Base-by-base conservation (phyloP, 192 early-diverging fungal genomes). In the Backusella luteola region DNA sequence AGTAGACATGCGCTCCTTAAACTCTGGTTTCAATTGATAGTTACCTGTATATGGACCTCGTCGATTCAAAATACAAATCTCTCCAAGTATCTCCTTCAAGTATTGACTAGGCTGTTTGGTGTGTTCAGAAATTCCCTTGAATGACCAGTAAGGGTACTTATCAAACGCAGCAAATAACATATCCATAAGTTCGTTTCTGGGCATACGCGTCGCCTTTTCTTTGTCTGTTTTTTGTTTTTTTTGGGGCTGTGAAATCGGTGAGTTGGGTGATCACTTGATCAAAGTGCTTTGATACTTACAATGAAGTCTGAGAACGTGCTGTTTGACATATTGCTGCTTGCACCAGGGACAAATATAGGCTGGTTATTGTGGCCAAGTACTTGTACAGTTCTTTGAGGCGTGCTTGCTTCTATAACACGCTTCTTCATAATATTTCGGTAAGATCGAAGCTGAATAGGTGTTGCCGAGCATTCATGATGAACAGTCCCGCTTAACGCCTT, bases 21-120 rank as follows among this genome's bases (percentile, higher is more conserved):
- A 94, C 82, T 98, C 96, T 6, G 94, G 87, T 82, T 96, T 97
- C 71, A 98, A 82, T 71, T 92, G 89, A 81, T 95, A 98, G 26
- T 81, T 90, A 41, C 90, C 88, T n/a, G 87, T 85, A 77, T 96
- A 95, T 1, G 91, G 89, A 1, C 96, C 96, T 34, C 90, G 86
- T 85, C 94, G 95, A 84, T 95, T 91, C 49, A 96, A 84, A 29
- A 91, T 85, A 34, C 91, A 92, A 52, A 98, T 89, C 52, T 97
- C 93, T 6, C 76, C 78, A 36, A 98, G 73, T 1, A 96, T 90
- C 67, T 98, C 96, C 73, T 93, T 95, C 19, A 98, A 82, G 75
- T 90, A 98, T 67, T 84, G 86, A 42, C 81, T 80, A 0, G 97
- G 97, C 85, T 98, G 97, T 39, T 91, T 85, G 1, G 90, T 93